Percentiles rank a stretch among this genome's conserved stretches.
Conservation (phyloP, 805 yeast species). For the Kuraishia piskuri region DNA sequence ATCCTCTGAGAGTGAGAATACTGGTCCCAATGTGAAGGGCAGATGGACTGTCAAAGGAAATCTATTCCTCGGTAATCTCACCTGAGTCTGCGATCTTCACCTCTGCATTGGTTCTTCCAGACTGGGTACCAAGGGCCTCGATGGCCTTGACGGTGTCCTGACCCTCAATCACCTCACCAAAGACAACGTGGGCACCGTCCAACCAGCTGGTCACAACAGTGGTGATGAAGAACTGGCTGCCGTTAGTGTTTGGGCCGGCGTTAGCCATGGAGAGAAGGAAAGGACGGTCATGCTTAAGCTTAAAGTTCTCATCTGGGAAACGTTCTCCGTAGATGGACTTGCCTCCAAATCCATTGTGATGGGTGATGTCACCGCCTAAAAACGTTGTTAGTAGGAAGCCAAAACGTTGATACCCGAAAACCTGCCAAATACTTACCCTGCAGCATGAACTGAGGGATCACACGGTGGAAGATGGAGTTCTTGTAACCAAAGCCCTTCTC, state of each 20-base stretch:
- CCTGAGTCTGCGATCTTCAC: conserved; percentile 15
- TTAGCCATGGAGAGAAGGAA: conserved; percentile 90
- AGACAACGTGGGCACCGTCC: conserved; percentile 73
- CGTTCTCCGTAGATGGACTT: conserved; percentile 72
- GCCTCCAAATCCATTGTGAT: conserved; percentile 91
- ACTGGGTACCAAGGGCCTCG: conserved; percentile 14
- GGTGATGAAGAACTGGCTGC: conserved; percentile 85
- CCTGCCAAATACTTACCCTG: conserved; percentile 55
- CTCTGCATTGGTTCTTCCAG: conserved; percentile 14
- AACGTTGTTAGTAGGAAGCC: background rate
- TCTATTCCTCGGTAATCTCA: conserved; percentile 16
- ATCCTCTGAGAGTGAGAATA: background rate
- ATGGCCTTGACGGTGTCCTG: conserved; percentile 26
- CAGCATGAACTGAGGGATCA: conserved; percentile 92
- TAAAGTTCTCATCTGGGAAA: conserved; percentile 55
- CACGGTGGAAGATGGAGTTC: conserved; percentile 90
- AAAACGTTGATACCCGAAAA: conserved; percentile 7
- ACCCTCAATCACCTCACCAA: conserved; percentile 69
- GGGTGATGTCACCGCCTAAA: conserved; percentile 68
- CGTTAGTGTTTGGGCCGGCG: conserved; percentile 89
- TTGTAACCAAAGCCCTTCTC: conserved; percentile 92
- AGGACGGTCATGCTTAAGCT: conserved; percentile 65
- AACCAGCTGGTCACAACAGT: conserved; percentile 74
- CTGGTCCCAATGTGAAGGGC: background rate
- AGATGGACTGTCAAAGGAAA: background rate